Evolutionary conservation across 768 basidiomycete genomes (phyloP).

Genomic region (Podaxis sp.): DNA sequence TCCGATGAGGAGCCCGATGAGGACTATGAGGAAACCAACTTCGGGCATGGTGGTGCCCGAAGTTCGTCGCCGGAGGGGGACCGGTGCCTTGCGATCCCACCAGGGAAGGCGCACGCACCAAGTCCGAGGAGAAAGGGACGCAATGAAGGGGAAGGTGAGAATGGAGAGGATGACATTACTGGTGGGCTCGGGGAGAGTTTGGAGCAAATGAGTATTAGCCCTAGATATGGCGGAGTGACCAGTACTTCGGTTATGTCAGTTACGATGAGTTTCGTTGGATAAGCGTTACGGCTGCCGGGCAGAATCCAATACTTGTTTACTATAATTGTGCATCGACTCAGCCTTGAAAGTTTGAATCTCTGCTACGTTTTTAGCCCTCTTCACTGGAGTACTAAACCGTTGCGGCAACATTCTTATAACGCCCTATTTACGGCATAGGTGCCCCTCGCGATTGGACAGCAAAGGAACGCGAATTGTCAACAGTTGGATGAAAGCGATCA

Average conservation of each 20-base stretch:
- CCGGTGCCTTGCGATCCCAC: slow-evolving; percentile 20
- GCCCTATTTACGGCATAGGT: too few species aligned
- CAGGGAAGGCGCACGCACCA: slow-evolving; percentile 10
- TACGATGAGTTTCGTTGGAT: neutral
- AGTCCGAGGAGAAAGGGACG: slow-evolving; percentile 7
- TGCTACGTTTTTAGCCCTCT: too few species aligned
- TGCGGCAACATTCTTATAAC: too few species aligned
- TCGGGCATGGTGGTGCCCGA: neutral
- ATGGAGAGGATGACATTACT: slow-evolving; percentile 26
- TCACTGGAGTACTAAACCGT: too few species aligned
- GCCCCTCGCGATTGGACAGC: too few species aligned
- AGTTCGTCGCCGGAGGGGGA: slow-evolving; percentile 11
- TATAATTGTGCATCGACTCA: neutral
- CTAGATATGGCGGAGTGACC: slow-evolving; percentile 30
- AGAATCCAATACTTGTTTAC: neutral
- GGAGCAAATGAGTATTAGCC: slow-evolving; percentile 85
- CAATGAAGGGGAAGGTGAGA: neutral
- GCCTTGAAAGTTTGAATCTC: neutral
- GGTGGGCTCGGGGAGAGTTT: slow-evolving; percentile 65
- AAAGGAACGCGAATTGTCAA: too few species aligned
- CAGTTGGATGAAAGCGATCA: too few species aligned
- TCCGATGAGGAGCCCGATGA: slow-evolving; percentile 51
- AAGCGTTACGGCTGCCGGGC: neutral
- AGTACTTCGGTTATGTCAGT: slow-evolving; percentile 11
- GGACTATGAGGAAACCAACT: slow-evolving; percentile 11